phyloP scores from a whole-genome alignment of 2,329 filamentous ascomycete species.

The Colletotrichum eremochloae region DNA sequence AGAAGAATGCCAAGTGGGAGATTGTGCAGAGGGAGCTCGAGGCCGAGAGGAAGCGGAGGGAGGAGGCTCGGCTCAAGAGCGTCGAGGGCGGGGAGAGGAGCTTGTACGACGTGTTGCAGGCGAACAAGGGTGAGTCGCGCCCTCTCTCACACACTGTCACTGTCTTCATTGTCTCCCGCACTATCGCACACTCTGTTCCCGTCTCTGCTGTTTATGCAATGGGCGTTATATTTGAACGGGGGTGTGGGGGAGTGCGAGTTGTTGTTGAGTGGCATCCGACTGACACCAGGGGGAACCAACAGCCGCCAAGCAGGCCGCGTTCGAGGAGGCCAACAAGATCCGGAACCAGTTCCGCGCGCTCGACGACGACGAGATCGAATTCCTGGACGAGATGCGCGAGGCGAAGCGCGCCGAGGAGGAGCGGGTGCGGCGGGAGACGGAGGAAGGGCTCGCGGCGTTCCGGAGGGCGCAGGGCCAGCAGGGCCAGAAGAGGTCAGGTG shows the following conservation, averaged over 20 bases:
- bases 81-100: conserved; percentile 67
- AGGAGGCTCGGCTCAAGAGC: conserved; percentile 61
- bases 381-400: conserved; percentile 72
- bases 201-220: background rate
- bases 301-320: conserved; percentile 86
- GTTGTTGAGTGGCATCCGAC: background rate
- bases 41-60: conserved; percentile 67
- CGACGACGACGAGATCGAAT: conserved; percentile 84
- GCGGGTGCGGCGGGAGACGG: conserved; percentile 65
- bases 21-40: conserved; percentile 75
- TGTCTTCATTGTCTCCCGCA: background rate
- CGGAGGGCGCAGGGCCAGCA: conserved; percentile 60
- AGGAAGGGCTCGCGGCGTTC: conserved; percentile 69
- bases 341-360: conserved; percentile 83
- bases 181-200: background rate
- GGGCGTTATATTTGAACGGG: no score
- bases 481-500: conserved; percentile 35
- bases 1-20: conserved; percentile 68
- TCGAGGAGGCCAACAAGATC: conserved; percentile 79
- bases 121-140: conserved; percentile 76
- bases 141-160: conserved; percentile 28
- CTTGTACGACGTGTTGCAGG: conserved; percentile 82
- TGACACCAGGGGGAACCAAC: background rate
- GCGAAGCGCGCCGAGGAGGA: conserved; percentile 67
- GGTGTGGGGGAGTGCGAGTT: background rate